phyloP scores from a whole-genome alignment of 192 early-diverging fungal species.

The Geosiphon pyriformis region DNA sequence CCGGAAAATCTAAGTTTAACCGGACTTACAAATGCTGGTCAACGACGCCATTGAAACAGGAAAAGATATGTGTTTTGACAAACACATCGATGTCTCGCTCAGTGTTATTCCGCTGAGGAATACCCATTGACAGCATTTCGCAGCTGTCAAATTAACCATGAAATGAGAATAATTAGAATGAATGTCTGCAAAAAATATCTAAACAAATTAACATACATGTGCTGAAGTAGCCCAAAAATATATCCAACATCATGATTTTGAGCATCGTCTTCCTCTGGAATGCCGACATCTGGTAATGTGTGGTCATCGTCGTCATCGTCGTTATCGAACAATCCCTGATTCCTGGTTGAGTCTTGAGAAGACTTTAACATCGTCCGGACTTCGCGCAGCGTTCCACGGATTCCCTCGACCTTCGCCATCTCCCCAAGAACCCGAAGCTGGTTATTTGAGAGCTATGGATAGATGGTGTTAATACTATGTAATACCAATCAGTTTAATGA shows the following conservation, averaged over 20 bases:
- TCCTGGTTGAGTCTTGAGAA: background rate
- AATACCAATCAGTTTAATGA: constrained; percentile 20
- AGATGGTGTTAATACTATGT: constrained; percentile 1
- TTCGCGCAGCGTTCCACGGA: background rate
- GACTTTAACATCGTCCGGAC: constrained; percentile 9
- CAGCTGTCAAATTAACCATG: constrained; percentile 15
- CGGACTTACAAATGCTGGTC: constrained; percentile 23
- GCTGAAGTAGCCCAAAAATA: constrained; percentile 21
- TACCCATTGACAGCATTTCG: constrained; percentile 23
- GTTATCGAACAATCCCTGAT: constrained; percentile 12
- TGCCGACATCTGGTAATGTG: background rate
- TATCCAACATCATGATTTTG: constrained; percentile 21
- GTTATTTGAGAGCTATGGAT: constrained; percentile 9
- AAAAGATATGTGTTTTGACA: constrained; percentile 25
- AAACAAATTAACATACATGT: constrained; percentile 18
- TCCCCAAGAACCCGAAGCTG: constrained; percentile 17
- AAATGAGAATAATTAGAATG: constrained; percentile 12
- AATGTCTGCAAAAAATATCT: background rate
- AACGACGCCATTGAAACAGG: constrained; percentile 22
- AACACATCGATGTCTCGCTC: constrained; percentile 25
- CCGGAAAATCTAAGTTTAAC: constrained; percentile 3
- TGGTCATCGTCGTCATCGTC: constrained; percentile 12
- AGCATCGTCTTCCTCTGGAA: constrained; percentile 1
- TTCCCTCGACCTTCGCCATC: constrained; percentile 19
- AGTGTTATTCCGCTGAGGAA: constrained; percentile 15